Base-by-base conservation (phyloP, 2,329 filamentous ascomycete species). In the Graphilbum fragrans region DNA sequence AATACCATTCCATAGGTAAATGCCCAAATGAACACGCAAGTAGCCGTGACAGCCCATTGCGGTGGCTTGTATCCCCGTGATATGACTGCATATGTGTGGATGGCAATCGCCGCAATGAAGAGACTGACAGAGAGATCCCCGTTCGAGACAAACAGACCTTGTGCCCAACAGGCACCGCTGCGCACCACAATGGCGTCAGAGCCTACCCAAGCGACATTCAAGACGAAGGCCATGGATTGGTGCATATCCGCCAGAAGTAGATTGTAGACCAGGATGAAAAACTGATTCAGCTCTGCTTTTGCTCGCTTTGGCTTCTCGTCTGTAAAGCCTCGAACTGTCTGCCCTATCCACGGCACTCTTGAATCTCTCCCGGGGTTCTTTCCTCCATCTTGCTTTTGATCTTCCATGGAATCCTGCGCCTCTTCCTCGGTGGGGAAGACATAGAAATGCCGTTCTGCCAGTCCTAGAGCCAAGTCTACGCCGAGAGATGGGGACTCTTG, bases 211-310 rank as follows among this genome's bases (percentile, higher is more conserved):
- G 67, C 61, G 31, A 67, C 64, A 45, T 70, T 74, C 34, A 78
- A 58, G 20, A 76, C 47, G 51, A 77, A 79, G 2, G 70, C 66
- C 4, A 66, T 50, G 5, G 70, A 61, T 52, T 78, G 74, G 49
- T 75, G 67, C 10, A 76, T 62, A 50, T 79, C 74, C 25, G 74
- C 73, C 40, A 74, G 55, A 3, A 78, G 57, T 8, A 78, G 65
- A 52, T 77, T 78, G 55, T 73, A 70, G 42, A 78, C 69, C 4
- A 79, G 60, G 5, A 78, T 60, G 19, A 77, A 60, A 49, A 76
- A 77, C 53, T 79, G 74, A 46, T 75, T 77, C 2, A 51, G 51
- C 35, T 51, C n/a, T n/a, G n/a, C n/a, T n/a, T n/a, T n/a, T n/a
- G n/a, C n/a, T n/a, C n/a, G n/a, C n/a, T n/a, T n/a, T n/a, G n/a